Conservation (phyloP, 2,329 filamentous ascomycete genomes). For the Nemania sp. region DNA sequence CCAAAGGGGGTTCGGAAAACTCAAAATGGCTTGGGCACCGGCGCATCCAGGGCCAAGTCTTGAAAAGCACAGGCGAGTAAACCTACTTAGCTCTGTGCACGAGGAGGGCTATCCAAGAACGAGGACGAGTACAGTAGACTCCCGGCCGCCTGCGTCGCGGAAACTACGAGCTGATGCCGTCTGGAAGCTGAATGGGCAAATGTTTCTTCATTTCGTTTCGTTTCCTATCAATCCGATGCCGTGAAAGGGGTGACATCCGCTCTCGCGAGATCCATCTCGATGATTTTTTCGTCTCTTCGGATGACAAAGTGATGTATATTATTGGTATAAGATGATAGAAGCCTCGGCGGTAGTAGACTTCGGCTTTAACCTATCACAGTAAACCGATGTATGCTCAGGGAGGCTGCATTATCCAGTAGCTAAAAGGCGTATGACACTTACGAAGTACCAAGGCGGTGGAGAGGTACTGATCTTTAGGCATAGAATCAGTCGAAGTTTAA, state of each 20-base stretch:
- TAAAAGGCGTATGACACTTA: neutral
- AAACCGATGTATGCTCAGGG: neutral
- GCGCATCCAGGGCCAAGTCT: neutral
- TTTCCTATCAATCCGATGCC: neutral
- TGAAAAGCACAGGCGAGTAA: neutral
- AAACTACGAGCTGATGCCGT: neutral
- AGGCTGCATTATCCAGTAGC: neutral
- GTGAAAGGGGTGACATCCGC: neutral
- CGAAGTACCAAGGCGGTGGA: neutral
- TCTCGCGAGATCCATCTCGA: neutral
- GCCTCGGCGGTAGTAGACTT: neutral
- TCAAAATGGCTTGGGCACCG: conserved; percentile 1
- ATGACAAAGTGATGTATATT: neutral
- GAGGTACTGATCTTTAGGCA: no score
- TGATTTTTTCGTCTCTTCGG: neutral
- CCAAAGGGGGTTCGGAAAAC: neutral
- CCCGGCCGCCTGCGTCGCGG: neutral
- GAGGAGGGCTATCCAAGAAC: neutral
- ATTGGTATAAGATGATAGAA: neutral
- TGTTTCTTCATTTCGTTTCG: neutral
- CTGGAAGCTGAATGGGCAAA: neutral
- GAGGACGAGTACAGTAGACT: neutral
- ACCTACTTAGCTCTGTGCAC: neutral
- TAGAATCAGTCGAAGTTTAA: conserved; percentile 4
- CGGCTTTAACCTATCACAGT: no score